Evolutionary conservation across 2,329 filamentous ascomycete species (phyloP), one percentile per base, ranked within the genome.

Genomic region (Volutella citrinella): DNA sequence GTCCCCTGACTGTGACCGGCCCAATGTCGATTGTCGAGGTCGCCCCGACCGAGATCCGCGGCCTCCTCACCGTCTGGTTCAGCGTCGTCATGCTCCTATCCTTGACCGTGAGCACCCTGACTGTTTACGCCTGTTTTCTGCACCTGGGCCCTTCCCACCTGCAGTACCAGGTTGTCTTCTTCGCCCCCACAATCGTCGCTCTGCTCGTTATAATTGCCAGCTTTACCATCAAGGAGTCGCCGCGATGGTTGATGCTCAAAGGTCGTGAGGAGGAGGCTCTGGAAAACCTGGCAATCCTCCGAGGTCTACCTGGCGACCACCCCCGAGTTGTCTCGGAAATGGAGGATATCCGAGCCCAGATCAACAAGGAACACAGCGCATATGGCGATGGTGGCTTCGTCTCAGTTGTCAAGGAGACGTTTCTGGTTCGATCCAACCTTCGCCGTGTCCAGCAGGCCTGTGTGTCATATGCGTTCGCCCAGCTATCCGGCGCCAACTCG

Each of bases 401-500:
- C 20, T 48, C 50, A 10, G 38, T 60, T 4, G 27, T 60, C 4
- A 56, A 54, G n/a, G 65, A 69, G 33, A 61, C 57, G 0, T 65
- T 68, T 13, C 36, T 54, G 3, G 56, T 61, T 0, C 40, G 55
- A 0, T 45, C 60, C 11, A 69, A 69, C 32, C 54, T 66, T 5
- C 60, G 63, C 13, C 59, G 65, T 4, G 49, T 64, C 11, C 61
- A 64, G 35, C 63, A 67, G 20, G 45, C 52, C 8, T 46, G 66
- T 5, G 38, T 65, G 14, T 59, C 59, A 0, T 68, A 64, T 15
- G 52, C 56, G 0, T 52, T 70, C 10, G 52, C 67, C 0, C 64
- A 73, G 43, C 57, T 70, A 27, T 66, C 64, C 1, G 65, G 68
- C 6, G 66, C 65, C 13, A 66, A 67, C 45, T 56, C 59, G 3